These are phyloP conservation scores for Backusella circina DNA, from an alignment of 192 early-diverging fungal species.

Conservation along the genomic window DNA sequence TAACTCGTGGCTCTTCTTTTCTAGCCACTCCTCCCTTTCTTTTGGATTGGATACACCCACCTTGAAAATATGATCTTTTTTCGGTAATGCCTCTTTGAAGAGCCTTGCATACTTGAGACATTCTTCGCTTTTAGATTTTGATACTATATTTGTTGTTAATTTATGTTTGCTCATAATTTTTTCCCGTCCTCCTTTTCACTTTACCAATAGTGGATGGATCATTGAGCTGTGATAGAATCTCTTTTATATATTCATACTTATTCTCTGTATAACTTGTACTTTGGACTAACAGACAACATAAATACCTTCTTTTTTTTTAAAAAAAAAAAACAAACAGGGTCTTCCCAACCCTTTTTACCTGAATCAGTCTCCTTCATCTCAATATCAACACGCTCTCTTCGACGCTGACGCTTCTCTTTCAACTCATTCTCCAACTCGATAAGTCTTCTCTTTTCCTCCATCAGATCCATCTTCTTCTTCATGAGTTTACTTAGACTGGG, in stretches of 20 bases:
- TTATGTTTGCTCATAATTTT: neutral
- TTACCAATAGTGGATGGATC: neutral
- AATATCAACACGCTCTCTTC: neutral
- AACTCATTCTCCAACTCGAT: neutral
- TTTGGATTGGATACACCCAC: neutral
- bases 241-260: neutral
- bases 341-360: no score
- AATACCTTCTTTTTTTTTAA: no score
- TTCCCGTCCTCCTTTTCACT: no score
- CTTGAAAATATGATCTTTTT: neutral
- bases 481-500: neutral
- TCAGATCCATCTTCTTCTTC: neutral
- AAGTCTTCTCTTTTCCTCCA: neutral
- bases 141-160: neutral
- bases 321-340: no score
- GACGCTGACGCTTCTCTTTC: neutral
- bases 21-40: neutral
- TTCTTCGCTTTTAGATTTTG: neutral
- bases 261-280: neutral
- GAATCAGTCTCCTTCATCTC: neutral
- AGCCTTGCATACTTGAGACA: neutral
- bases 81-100: neutral
- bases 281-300: no score
- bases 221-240: neutral
- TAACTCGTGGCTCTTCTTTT: neutral